Percentiles rank a stretch among this genome's conserved stretches.
Conservation (phyloP, 345 rosid species). For the Chamaenerion angustifolium region DNA sequence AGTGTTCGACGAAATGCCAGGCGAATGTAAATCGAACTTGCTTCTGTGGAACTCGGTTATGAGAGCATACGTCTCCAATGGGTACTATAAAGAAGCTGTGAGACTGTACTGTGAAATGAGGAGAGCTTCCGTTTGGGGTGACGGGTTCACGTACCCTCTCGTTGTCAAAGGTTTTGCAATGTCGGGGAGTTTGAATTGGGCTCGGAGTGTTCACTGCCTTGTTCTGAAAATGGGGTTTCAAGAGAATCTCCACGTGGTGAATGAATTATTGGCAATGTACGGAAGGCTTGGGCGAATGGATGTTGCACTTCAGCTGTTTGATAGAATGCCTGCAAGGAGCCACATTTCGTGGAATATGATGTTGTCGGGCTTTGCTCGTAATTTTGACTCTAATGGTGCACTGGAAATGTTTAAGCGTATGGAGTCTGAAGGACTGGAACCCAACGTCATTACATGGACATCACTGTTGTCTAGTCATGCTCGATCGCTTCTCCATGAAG, state of each 20-base stretch:
- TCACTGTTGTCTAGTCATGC: slow-evolving; percentile 52
- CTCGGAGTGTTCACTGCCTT: slow-evolving; percentile 34
- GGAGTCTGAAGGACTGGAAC: slow-evolving; percentile 45
- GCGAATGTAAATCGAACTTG: slow-evolving; percentile 20
- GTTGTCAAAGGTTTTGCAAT: slow-evolving; percentile 36
- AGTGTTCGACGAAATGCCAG: slow-evolving; percentile 29
- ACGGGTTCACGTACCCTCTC: slow-evolving; percentile 48
- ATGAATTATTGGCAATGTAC: slow-evolving; percentile 52
- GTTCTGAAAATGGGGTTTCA: slow-evolving; percentile 34
- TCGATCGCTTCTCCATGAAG: slow-evolving; percentile 30
- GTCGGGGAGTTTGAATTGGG: slow-evolving; percentile 13
- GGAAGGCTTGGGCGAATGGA: slow-evolving; percentile 27
- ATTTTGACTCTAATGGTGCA: slow-evolving; percentile 35
- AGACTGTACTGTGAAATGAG: slow-evolving; percentile 38
- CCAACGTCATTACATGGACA: slow-evolving; percentile 63
- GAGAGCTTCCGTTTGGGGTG: slow-evolving; percentile 29
- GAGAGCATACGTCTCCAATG: slow-evolving; percentile 34
- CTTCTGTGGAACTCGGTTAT: slow-evolving; percentile 46
- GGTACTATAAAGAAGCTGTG: slow-evolving; percentile 23
- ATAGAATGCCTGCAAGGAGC: slow-evolving; percentile 37
- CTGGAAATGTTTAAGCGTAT: slow-evolving; percentile 31
- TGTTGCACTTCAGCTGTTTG: slow-evolving; percentile 34
- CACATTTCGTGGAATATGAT: slow-evolving; percentile 55
- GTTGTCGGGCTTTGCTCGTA: slow-evolving; percentile 41
- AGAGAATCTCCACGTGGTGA: slow-evolving; percentile 32